These are phyloP conservation scores for Capsicum rhomboideum DNA, from an alignment of 257 asterid species.

Conservation along the genomic window DNA sequence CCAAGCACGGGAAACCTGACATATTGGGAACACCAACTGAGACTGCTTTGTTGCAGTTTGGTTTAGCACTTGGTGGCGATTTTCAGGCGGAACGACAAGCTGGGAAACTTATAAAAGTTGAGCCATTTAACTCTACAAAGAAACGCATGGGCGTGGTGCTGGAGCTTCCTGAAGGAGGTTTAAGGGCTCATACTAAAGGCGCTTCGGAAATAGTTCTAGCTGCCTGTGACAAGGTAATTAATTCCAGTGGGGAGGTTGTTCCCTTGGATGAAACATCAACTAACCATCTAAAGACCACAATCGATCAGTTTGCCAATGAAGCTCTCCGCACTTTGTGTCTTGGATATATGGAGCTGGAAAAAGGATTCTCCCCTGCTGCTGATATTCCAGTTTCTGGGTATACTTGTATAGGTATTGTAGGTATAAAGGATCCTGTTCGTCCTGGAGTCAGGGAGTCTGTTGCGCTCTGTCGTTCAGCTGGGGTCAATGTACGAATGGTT, in stretches of 20 bases:
- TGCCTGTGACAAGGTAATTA: conserved; percentile 59
- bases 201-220: conserved; percentile 85
- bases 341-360: conserved; percentile 65
- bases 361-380: conserved; percentile 38
- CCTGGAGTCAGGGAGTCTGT: conserved; percentile 91
- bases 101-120: conserved; percentile 52
- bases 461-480: conserved; percentile 86
- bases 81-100: conserved; percentile 41
- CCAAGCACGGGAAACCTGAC: conserved; percentile 43
- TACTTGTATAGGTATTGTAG: conserved; percentile 70
- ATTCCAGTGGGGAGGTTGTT: conserved; percentile 51
- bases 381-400: conserved; percentile 66
- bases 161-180: conserved; percentile 61
- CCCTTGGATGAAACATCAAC: conserved; percentile 41
- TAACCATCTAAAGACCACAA: conserved; percentile 32
- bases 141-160: conserved; percentile 74
- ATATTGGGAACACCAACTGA: conserved; percentile 91
- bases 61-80: conserved; percentile 67
- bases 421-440: conserved; percentile 89
- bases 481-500: conserved; percentile 86
- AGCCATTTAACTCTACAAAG: conserved; percentile 87
- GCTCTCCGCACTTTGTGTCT: conserved; percentile 86
- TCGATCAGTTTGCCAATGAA: conserved; percentile 65
- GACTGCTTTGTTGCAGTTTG: conserved; percentile 76
- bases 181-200: conserved; percentile 75